Evolutionary conservation across 495 filamentous ascomycete species (phyloP).

Genomic region (Xylaria intraflava): DNA sequence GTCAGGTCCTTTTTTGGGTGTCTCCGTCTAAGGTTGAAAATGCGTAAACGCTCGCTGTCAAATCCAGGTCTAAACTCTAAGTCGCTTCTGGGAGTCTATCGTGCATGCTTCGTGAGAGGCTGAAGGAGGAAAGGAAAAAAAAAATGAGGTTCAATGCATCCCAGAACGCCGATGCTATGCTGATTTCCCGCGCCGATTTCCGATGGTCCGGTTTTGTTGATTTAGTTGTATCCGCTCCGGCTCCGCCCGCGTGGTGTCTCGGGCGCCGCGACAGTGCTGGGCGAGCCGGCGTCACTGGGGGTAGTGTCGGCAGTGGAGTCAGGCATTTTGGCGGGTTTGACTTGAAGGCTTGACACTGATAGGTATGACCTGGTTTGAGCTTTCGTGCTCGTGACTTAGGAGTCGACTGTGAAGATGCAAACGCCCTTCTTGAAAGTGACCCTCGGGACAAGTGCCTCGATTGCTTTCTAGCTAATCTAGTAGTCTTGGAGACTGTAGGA

Average conservation of each 20-base stretch:
- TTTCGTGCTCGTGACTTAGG: neutral
- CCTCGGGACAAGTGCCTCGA: neutral
- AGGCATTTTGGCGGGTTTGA: slow-evolving; percentile 5
- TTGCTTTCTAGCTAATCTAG: no score
- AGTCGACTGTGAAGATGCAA: neutral
- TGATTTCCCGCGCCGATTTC: neutral
- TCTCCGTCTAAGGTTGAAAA: neutral
- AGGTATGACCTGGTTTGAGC: neutral
- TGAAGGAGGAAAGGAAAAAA: no score
- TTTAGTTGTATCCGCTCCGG: slow-evolving; percentile 13
- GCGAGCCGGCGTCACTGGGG: slow-evolving; percentile 8
- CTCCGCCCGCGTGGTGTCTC: slow-evolving; percentile 11
- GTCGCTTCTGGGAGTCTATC: neutral
- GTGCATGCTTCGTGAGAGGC: neutral
- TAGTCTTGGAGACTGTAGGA: no score
- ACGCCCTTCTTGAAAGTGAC: neutral
- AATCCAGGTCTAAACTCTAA: slow-evolving; percentile 3
- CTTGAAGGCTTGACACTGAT: neutral
- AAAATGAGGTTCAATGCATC: neutral
- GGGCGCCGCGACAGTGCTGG: neutral
- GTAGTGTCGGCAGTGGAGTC: slow-evolving; percentile 8
- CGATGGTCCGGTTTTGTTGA: neutral
- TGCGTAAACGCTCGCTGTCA: neutral
- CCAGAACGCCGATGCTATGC: slow-evolving; percentile 3
- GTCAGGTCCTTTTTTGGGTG: slow-evolving; percentile 1